phyloP scores from a whole-genome alignment of 2,329 filamentous ascomycete genomes.

The Botrytis elliptica region DNA sequence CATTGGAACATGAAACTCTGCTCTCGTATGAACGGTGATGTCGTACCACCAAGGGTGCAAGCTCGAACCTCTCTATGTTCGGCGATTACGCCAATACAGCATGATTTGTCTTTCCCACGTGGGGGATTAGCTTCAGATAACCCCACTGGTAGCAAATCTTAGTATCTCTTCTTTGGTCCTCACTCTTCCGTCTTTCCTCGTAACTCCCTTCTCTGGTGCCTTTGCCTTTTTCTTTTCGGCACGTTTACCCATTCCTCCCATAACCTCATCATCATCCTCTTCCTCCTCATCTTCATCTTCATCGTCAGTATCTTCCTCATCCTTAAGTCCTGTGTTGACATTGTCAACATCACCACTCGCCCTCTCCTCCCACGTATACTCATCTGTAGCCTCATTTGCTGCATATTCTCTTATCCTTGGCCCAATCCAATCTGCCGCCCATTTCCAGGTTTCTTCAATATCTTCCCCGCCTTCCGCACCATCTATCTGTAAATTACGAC shows the following conservation, averaged over 20 bases:
- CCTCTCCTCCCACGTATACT: conserved; percentile 71
- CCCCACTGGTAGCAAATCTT: conserved; percentile 51
- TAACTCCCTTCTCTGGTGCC: conserved; percentile 18
- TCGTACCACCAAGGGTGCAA: not conserved
- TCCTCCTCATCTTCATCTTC: conserved; percentile 51
- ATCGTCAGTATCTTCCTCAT: conserved; percentile 56
- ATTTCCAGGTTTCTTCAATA: conserved; percentile 57
- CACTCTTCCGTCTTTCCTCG: conserved; percentile 28
- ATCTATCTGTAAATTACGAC: conserved; percentile 47
- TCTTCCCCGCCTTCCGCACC: conserved; percentile 41
- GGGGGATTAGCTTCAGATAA: not conserved
- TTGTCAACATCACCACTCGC: conserved; percentile 66
- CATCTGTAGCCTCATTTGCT: conserved; percentile 54
- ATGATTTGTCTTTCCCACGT: not conserved
- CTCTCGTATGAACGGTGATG: not conserved
- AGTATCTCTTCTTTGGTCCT: conserved; percentile 46
- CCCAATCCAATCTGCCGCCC: conserved; percentile 43
- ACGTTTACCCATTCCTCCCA: conserved; percentile 43
- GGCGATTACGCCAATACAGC: conserved; percentile 5
- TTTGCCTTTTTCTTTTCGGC: conserved; percentile 30
- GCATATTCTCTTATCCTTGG: conserved; percentile 46
- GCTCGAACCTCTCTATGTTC: not conserved
- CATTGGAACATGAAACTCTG: not conserved
- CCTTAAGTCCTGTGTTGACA: conserved; percentile 68
- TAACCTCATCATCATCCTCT: conserved; percentile 58